Conservation (phyloP, 139 green algal species). For the Chlorella vulgaris region DNA sequence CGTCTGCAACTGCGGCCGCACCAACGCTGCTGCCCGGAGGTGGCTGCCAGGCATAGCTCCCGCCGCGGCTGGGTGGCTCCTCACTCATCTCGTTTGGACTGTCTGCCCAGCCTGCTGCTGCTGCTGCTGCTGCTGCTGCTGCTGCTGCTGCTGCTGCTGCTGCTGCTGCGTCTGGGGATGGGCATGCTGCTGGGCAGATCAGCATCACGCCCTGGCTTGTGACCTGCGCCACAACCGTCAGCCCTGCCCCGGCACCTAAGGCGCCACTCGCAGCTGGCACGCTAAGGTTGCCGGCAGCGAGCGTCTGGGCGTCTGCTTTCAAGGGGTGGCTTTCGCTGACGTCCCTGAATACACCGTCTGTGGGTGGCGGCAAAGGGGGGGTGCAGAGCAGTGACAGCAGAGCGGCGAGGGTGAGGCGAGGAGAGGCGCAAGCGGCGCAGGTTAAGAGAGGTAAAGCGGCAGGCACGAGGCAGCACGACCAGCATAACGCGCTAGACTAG, state of each 20-base stretch:
- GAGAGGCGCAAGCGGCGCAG: not conserved
- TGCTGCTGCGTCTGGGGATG: not conserved
- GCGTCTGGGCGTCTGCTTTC: conserved; percentile 1
- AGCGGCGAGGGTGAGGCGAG: not conserved
- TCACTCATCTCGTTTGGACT: too few relatives aligned
- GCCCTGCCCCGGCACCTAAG: not conserved
- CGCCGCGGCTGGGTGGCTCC: too few relatives aligned
- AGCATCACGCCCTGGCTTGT: not conserved
- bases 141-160: too few relatives aligned
- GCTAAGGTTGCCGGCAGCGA: conserved; percentile 23
- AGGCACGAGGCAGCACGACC: too few relatives aligned
- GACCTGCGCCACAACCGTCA: not conserved
- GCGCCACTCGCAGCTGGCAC: too few relatives aligned
- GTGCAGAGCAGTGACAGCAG: not conserved
- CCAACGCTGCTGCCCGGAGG: conserved; percentile 20
- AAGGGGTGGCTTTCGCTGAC: not conserved
- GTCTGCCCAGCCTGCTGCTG: not conserved
- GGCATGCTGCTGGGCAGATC: not conserved
- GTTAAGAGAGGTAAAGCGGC: not conserved
- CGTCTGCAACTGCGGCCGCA: conserved; percentile 11
- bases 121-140: too few relatives aligned
- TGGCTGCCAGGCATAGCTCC: conserved; percentile 5
- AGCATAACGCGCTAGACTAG: too few relatives aligned
- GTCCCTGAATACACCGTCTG: conserved; percentile 26
- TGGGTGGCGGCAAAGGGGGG: not conserved